Percentiles rank a stretch among this genome's conserved stretches.
These are phyloP conservation scores for Babesia ovata DNA, from an alignment of 169 alveolate genomes.

Conservation along the genomic window DNA sequence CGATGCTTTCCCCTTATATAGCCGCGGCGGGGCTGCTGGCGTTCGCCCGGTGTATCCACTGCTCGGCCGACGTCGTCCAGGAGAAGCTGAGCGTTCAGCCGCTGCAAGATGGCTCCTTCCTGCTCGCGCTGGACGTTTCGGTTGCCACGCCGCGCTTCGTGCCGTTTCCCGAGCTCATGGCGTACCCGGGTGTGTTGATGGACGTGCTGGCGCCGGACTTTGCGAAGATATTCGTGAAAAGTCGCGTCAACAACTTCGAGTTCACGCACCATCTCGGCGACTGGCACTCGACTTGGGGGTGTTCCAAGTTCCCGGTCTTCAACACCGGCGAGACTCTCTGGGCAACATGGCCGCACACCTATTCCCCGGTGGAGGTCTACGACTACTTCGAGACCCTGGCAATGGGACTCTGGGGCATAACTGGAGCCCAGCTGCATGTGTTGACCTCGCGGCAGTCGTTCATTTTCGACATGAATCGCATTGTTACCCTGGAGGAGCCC, in stretches of 20 bases:
- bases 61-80: conserved; percentile 13
- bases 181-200: conserved; percentile 44
- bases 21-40: conserved; percentile 13
- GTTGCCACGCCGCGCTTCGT: background rate
- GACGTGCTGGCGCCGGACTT: conserved; percentile 58
- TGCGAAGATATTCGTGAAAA: conserved; percentile 32
- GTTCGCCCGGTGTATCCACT: background rate
- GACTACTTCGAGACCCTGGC: conserved; percentile 52
- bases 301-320: conserved; percentile 5
- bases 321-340: conserved; percentile 35
- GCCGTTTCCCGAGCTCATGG: conserved; percentile 27
- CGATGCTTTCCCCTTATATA: background rate
- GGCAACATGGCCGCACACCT: conserved; percentile 39
- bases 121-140: conserved; percentile 22
- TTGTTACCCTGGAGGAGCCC: conserved; percentile 20
- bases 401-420: conserved; percentile 63
- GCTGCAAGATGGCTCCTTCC: conserved; percentile 37
- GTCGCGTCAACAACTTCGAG: conserved; percentile 30
- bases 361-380: conserved; percentile 16
- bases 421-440: conserved; percentile 43
- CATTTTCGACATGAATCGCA: conserved; percentile 44
- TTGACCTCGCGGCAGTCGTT: conserved; percentile 20
- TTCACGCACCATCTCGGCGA: conserved; percentile 52
- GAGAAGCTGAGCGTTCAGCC: conserved; percentile 56
- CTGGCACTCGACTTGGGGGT: conserved; percentile 60